Evolutionary conservation across 495 filamentous ascomycete species (phyloP), one percentile per base, ranked within the genome.

Genomic region (Penicillium flavigenum): DNA sequence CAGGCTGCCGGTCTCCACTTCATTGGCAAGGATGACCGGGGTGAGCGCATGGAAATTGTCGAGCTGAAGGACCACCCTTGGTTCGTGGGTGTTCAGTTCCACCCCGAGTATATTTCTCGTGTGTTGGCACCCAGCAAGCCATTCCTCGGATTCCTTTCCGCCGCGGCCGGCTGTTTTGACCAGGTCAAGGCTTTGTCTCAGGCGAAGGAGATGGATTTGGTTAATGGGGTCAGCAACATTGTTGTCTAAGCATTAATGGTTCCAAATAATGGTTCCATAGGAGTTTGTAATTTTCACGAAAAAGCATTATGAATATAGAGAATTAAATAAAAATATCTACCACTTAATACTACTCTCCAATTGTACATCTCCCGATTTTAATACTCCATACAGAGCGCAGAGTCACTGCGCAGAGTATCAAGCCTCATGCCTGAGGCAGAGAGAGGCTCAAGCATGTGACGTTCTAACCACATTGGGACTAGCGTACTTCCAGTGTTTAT

Each of bases 51-150:
- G 90, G 94, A 98, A 77, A 81, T 94, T 52, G 74, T 97, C 24
- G 94, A 98, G 74, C 71, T 97, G 50, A 84, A 83, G 67, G 89
- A 96, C 56, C 94, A 98, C 69, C 88, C 89, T 1, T 98, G 84
- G 79, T 98, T 87, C 67, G 89, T 98, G 17, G 94, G 86, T 56
- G 90, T 94, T 19, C 90, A 95, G 72, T 92, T 88, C 68, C 91
- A 96, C 73, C 91, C 91, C 0, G 91, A 96, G 68, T 95, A 94
- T 59, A 73, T 88, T 39, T 81, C 75, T 32, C 79, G 87, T 34
- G 90, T 94, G 6, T 73, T 93, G 61, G 72, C 83, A 31, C 91
- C 91, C 1, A 88, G 84, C 63, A 84, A 84, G 67, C 84, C 89
- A 1, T 94, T 91, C 75, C 78, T 97, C 5, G 92, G 92, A 5